These are phyloP conservation scores for Cadophora luteo-olivacea DNA, from an alignment of 2,329 filamentous ascomycete species.

Conservation along the genomic window DNA sequence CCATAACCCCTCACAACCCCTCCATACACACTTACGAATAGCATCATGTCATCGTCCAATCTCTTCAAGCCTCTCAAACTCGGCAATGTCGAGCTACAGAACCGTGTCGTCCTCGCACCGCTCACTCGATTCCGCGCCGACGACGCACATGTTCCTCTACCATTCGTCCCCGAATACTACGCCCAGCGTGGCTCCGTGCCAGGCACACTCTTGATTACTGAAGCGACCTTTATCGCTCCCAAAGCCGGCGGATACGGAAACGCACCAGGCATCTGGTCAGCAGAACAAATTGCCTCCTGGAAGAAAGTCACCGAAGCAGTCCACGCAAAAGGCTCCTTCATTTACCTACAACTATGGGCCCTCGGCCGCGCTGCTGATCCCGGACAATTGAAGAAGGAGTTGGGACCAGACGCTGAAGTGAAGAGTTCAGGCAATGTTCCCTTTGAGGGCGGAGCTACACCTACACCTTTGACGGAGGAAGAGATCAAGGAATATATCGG, in stretches of 20 bases:
- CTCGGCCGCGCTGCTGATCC: slow-evolving; percentile 54
- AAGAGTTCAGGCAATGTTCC: slow-evolving; percentile 36
- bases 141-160: slow-evolving; percentile 53
- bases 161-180: slow-evolving; percentile 58
- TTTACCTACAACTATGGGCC: slow-evolving; percentile 67
- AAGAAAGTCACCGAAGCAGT: slow-evolving; percentile 63
- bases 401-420: slow-evolving; percentile 33
- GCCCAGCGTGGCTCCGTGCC: slow-evolving; percentile 55
- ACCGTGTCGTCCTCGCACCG: slow-evolving; percentile 61
- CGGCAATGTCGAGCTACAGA: slow-evolving; percentile 49
- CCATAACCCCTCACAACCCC: slow-evolving; percentile 3
- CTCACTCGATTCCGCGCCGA: slow-evolving; percentile 60
- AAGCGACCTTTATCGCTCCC: slow-evolving; percentile 57
- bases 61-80: slow-evolving; percentile 54
- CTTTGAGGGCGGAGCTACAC: slow-evolving; percentile 35
- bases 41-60: slow-evolving; percentile 31
- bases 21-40: background rate
- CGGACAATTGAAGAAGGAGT: slow-evolving; percentile 34
- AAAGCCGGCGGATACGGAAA: slow-evolving; percentile 55
- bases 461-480: slow-evolving; percentile 47
- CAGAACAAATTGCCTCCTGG: slow-evolving; percentile 61
- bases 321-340: slow-evolving; percentile 62
- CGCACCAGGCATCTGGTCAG: slow-evolving; percentile 61
- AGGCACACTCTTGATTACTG: slow-evolving; percentile 62
- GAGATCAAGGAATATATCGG: slow-evolving; percentile 48